Evolutionary conservation across 495 filamentous ascomycete genomes (phyloP).

Genomic region (Xylaria scruposa): DNA sequence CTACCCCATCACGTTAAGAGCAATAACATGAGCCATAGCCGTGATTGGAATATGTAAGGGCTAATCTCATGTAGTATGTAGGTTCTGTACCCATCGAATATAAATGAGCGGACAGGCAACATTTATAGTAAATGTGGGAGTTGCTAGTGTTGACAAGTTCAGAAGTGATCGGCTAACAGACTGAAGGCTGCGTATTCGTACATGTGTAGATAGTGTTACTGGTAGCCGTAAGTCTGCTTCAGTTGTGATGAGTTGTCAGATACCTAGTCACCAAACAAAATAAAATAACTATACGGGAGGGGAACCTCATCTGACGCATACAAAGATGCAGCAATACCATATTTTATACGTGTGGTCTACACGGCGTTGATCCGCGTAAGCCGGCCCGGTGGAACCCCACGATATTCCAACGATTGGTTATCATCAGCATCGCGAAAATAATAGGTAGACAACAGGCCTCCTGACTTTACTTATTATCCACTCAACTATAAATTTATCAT

Average conservation of each 20-base stretch:
- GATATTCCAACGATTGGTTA: neutral
- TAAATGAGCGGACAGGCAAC: neutral
- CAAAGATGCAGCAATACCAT: neutral
- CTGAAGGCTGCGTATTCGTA: neutral
- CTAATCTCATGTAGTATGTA: neutral
- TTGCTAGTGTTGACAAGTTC: neutral
- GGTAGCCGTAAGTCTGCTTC: neutral
- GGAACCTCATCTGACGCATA: neutral
- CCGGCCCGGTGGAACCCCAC: neutral
- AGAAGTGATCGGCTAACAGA: constrained; percentile 12
- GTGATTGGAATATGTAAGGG: neutral
- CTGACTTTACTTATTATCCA: neutral
- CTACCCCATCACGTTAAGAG: neutral
- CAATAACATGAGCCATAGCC: neutral
- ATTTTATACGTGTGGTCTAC: neutral
- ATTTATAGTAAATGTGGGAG: neutral
- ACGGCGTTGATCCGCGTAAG: neutral
- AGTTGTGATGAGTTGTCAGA: neutral
- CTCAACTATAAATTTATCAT: neutral
- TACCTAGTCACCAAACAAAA: neutral
- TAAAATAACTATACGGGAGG: neutral
- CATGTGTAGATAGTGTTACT: neutral
- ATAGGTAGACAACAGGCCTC: neutral
- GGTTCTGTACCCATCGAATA: no score
- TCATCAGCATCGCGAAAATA: neutral